Evolutionary conservation across 2,329 filamentous ascomycete genomes (phyloP), one percentile per base, ranked within the genome.

Genomic region (Penicillium palitans): DNA sequence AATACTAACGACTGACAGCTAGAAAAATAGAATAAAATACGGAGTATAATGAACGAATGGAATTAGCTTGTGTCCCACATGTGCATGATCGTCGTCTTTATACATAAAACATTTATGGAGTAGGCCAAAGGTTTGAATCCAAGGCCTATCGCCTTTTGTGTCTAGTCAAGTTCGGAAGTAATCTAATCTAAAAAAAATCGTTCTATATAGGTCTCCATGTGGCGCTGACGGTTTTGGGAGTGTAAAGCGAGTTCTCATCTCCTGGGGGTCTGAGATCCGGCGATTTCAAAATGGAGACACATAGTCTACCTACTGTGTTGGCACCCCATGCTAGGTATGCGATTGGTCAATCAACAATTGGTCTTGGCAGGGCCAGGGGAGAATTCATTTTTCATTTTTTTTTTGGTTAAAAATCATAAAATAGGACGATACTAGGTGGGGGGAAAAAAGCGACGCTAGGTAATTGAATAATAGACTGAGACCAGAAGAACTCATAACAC

Each of bases 91-190:
- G 7, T 55, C 46, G 25, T 52, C 44, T 57, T 63, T 63, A 63
- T 61, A 29, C 27, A 29, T 29, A 41, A 47, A 57, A 12, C 51
- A 6, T 27, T n/a, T 25, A 39, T 57, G 53, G 40, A 41, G 24
- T 39, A 37, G 15, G 33, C 19, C 37, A 21, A 29, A 17, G 13
- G 42, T 5, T 47, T 17, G 19, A 48, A 24, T 19, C 24, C 21
- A 35, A 61, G 33, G 35, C 61, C 58, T 59, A 61, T 64, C 61
- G 60, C 50, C 53, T 61, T 40, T 25, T 42, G 46, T 61, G 40
- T 41, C 61, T 57, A 12, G 13, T 41, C 21, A 24, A 54, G 29
- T 47, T 19, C 12, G 21, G 31, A 29, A 21, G 27, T 47, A n/a
- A 35, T 37, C 41, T 42, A n/a, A 37, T 42, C 42, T 37, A 24